Conservation (phyloP, 441 rosid species). For the Dalechampia spathulata region DNA sequence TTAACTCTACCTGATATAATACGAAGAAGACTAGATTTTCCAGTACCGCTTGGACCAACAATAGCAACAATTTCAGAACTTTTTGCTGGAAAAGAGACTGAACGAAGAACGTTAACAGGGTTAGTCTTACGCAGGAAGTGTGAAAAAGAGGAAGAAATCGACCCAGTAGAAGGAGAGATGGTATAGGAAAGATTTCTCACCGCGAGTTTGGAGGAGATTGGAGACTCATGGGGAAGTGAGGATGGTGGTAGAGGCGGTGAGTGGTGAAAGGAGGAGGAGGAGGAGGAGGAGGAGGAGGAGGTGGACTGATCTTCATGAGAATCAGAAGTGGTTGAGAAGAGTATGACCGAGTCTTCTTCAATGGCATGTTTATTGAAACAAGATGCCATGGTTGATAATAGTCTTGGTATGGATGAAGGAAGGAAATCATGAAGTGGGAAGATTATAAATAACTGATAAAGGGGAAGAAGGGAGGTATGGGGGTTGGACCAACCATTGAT, state of each 20-base stretch:
- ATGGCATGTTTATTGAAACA: slow-evolving; percentile 37
- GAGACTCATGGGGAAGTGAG: slow-evolving; percentile 10
- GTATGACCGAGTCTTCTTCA: slow-evolving; percentile 60
- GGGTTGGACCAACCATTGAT: slow-evolving; percentile 37
- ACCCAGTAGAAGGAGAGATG: slow-evolving; percentile 22
- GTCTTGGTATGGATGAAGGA: background rate
- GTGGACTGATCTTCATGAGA: slow-evolving; percentile 45
- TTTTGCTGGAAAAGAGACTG: slow-evolving; percentile 53
- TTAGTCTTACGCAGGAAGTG: slow-evolving; percentile 29
- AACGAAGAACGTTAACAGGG: slow-evolving; percentile 48
- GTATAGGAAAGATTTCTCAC: slow-evolving; percentile 65
- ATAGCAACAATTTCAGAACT: slow-evolving; percentile 75
- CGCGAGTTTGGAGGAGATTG: slow-evolving; percentile 22
- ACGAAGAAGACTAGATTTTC: slow-evolving; percentile 62
- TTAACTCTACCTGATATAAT: slow-evolving; percentile 51
- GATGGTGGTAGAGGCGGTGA: slow-evolving; percentile 24
- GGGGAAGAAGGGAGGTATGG: slow-evolving; percentile 10
- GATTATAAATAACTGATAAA: background rate
- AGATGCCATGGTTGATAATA: slow-evolving; percentile 22
- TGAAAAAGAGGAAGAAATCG: slow-evolving; percentile 23
- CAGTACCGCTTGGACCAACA: slow-evolving; percentile 73
- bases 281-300: slow-evolving; percentile 49
- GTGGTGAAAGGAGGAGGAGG: slow-evolving; percentile 52
- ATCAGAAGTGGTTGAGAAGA: slow-evolving; percentile 60
- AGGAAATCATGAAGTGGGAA: background rate